phyloP scores from a whole-genome alignment of 2,329 filamentous ascomycete species.

The Calonectria multiphialidica region DNA sequence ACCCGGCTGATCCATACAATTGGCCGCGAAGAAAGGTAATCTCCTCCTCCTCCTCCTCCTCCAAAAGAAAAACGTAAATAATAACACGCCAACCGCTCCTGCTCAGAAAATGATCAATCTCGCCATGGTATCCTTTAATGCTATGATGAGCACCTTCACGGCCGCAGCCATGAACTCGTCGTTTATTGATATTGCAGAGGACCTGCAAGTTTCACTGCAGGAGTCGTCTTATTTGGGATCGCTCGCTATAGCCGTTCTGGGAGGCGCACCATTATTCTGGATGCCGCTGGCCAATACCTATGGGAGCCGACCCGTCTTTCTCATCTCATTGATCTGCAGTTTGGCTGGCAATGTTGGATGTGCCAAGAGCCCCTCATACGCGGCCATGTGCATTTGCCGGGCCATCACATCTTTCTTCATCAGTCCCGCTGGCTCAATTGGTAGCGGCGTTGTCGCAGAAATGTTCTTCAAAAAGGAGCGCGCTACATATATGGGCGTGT shows the following conservation, averaged over 20 bases:
- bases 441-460: background rate
- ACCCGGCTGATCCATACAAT: background rate
- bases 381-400: background rate
- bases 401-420: background rate
- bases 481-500: background rate
- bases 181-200: background rate
- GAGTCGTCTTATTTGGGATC: background rate
- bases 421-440: background rate
- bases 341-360: background rate
- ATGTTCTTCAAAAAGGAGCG: slow-evolving; percentile 7
- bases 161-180: background rate
- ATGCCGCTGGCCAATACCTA: background rate
- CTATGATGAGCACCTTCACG: background rate
- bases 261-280: background rate
- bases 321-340: background rate
- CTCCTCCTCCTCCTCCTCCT: too few species aligned
- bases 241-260: background rate
- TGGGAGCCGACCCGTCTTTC: background rate
- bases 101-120: background rate
- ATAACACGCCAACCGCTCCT: background rate
- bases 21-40: background rate
- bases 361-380: slow-evolving; percentile 4
- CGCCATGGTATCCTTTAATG: background rate
- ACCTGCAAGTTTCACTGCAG: background rate
- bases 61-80: background rate